Conservation (phyloP, 2,329 filamentous ascomycete genomes). For the Pseudogymnoascus sp. region DNA sequence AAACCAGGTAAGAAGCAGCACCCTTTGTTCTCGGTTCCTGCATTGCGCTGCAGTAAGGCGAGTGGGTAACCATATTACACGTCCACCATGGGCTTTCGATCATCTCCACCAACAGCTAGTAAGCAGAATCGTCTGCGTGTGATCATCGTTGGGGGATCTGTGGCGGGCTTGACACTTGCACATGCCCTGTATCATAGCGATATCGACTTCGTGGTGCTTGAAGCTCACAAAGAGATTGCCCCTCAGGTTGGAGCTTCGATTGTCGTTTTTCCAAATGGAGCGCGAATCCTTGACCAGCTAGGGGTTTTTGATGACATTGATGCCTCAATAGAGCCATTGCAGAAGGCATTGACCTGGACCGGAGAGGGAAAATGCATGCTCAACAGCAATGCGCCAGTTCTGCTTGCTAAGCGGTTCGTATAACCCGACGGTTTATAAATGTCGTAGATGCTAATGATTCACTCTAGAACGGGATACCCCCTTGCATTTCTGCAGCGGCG, state of each 20-base stretch:
- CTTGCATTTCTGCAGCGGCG: conserved; percentile 11
- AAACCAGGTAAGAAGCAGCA: not conserved
- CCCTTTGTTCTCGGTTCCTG: not conserved
- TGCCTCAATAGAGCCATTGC: conserved; percentile 7
- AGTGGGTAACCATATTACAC: not conserved
- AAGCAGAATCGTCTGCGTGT: conserved; percentile 27
- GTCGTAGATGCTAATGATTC: not conserved
- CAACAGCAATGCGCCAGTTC: conserved; percentile 16
- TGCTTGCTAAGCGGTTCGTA: conserved; percentile 13
- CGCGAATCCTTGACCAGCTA: conserved; percentile 44
- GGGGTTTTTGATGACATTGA: conserved; percentile 30
- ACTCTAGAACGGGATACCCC: conserved; percentile 19
- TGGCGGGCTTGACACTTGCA: conserved; percentile 41
- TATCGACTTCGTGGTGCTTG: conserved; percentile 44
- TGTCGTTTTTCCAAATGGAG: conserved; percentile 36
- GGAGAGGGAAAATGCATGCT: conserved; percentile 19
- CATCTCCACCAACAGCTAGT: not conserved
- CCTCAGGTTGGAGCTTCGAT: conserved; percentile 43
- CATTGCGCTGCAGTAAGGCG: not conserved
- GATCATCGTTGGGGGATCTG: conserved; percentile 43
- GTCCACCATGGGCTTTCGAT: not conserved
- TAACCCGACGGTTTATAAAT: not conserved
- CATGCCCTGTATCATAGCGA: conserved; percentile 37
- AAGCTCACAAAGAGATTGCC: conserved; percentile 35
- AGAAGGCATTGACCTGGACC: conserved; percentile 8